Percentiles rank a stretch among this genome's conserved stretches.
Conservation (phyloP, 2,329 filamentous ascomycete genomes). For the Emericellopsis cladophorae region DNA sequence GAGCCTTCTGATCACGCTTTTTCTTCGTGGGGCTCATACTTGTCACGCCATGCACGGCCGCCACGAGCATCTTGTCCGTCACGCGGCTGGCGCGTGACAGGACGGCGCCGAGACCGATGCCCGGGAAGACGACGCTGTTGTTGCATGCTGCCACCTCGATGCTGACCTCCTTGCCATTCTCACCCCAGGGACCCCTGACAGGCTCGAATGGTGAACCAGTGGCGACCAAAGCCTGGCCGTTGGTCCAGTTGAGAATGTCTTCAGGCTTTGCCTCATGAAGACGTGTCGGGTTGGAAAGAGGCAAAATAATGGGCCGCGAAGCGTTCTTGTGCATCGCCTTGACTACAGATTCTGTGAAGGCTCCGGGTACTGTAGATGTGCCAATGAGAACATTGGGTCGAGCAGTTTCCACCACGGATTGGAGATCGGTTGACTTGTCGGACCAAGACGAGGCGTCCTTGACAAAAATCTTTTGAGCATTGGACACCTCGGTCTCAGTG, state of each 20-base stretch:
- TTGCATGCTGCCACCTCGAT: conserved; percentile 66
- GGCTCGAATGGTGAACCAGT: conserved; percentile 76
- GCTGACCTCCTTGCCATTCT: conserved; percentile 26
- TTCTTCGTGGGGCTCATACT: conserved; percentile 50
- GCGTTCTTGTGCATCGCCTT: conserved; percentile 64
- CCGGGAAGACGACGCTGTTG: conserved; percentile 76
- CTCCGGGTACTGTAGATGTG: conserved; percentile 64
- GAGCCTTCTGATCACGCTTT: conserved; percentile 39
- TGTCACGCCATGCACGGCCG: conserved; percentile 63
- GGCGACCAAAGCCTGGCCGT: conserved; percentile 65
- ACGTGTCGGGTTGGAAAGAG: conserved; percentile 73
- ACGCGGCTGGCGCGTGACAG: conserved; percentile 55
- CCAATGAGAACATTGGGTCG: conserved; percentile 75
- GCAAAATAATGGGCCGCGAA: conserved; percentile 64
- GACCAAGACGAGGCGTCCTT: conserved; percentile 53
- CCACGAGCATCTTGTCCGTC: conserved; percentile 70
- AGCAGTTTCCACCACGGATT: conserved; percentile 55
- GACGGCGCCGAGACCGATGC: conserved; percentile 70
- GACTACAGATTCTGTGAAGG: conserved; percentile 66
- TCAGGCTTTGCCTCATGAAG: conserved; percentile 71
- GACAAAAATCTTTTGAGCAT: conserved; percentile 55
- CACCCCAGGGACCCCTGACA: conserved; percentile 48
- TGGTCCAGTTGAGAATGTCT: conserved; percentile 67
- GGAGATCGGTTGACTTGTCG: conserved; percentile 41
- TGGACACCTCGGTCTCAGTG: conserved; percentile 47